Conservation (phyloP, 208 protist genomes). For the Balamuthia mandrillaris region DNA sequence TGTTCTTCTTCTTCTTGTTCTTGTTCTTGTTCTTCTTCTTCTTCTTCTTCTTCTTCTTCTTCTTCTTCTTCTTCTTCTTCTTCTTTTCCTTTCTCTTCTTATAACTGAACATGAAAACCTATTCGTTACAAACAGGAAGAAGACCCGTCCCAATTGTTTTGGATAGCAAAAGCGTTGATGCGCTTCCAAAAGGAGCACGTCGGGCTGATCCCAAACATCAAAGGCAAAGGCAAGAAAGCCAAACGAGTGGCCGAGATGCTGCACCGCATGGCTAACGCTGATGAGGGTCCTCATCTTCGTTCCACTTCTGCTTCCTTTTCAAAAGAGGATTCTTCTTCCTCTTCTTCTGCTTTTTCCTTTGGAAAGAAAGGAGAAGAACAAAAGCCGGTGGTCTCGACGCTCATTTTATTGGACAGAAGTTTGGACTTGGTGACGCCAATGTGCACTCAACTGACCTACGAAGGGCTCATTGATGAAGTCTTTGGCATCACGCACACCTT, state of each 20-base stretch:
- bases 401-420: neutral
- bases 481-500: constrained; percentile 15
- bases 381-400: too few species aligned
- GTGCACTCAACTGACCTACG: constrained; percentile 21
- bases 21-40: neutral
- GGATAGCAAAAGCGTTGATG: neutral
- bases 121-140: neutral
- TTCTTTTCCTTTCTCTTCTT: neutral
- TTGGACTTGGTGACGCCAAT: neutral
- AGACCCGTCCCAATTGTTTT: neutral
- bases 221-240: neutral
- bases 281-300: neutral
- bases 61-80: neutral
- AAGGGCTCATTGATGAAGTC: neutral
- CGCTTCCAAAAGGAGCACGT: neutral
- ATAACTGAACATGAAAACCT: too few species aligned
- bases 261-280: neutral
- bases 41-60: neutral
- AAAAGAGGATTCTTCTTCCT: too few species aligned
- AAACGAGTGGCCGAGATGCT: constrained; percentile 10
- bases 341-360: too few species aligned
- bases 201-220: constrained; percentile 20
- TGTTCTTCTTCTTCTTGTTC: too few species aligned
- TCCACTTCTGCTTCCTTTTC: too few species aligned
- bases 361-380: too few species aligned